Conservation (phyloP, 2,329 filamentous ascomycete species). For the Keithomyces neogunnii region DNA sequence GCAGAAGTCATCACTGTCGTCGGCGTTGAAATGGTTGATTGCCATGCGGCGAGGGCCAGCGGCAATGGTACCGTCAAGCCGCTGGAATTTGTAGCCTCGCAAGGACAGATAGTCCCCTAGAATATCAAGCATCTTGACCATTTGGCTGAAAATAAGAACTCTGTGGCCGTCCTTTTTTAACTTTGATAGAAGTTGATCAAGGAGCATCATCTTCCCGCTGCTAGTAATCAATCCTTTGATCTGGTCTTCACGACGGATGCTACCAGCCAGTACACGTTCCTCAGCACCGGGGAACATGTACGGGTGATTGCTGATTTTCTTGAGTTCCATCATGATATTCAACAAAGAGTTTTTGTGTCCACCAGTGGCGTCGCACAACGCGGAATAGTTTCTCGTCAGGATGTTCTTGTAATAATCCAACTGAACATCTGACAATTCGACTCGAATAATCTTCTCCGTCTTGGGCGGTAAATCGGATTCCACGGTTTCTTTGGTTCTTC, state of each 20-base stretch:
- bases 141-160: constrained; percentile 97
- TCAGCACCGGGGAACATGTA: constrained; percentile 97
- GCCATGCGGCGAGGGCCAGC: constrained; percentile 81
- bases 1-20: constrained; percentile 90
- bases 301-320: constrained; percentile 97
- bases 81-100: constrained; percentile 90
- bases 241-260: constrained; percentile 75
- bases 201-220: constrained; percentile 98
- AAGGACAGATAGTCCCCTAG: constrained; percentile 88
- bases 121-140: constrained; percentile 98
- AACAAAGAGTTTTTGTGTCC: constrained; percentile 91
- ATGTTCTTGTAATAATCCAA: constrained; percentile 99
- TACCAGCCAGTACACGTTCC: constrained; percentile 75
- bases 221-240: constrained; percentile 90
- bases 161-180: constrained; percentile 89
- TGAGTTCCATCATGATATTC: constrained; percentile 99
- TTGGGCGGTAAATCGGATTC: constrained; percentile 95
- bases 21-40: constrained; percentile 98
- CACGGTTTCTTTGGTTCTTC: constrained; percentile 93
- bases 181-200: constrained; percentile 91
- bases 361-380: constrained; percentile 79
- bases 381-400: constrained; percentile 89
- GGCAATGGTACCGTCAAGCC: constrained; percentile 89
- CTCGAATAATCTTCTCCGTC: constrained; percentile 97
- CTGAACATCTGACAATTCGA: constrained; percentile 92